Base-by-base conservation (phyloP, 352 stramenopile genomes). In the Phytopythium helicoides region DNA sequence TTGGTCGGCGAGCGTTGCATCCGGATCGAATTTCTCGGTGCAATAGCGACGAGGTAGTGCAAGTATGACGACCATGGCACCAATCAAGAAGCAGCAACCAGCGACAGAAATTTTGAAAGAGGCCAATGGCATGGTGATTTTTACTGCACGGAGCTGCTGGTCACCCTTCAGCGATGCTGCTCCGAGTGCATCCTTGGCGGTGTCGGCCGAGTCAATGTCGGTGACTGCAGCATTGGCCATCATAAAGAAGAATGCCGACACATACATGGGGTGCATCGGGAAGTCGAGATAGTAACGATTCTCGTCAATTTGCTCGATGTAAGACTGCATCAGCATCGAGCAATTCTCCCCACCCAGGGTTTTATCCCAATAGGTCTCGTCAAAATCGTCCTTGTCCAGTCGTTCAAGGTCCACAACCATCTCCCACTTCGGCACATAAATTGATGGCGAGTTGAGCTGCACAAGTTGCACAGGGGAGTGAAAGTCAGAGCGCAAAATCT, bases 271-370 rank as follows among this genome's bases (percentile, higher is more conserved):
- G n/a, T 78, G 68, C 23, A 79, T 37, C 1, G 71, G 68, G 0
- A 46, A 40, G 22, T 78, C 59, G 7, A 82, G 21, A 35, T 58
- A 67, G 39, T 73, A 82, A 18, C 73, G 50, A 56, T 82, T 82
- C 26, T 60, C 47, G 8, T 59, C 22, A 6, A 78, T n/a, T 26
- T 76, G 68, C 12, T 40, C 26, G n/a, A 79, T 35, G 58, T 79
- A 81, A 45, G 71, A 71, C 23, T 81, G 67, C 45, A 78, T 71
- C 15, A 78, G 44, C 16, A 67, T 63, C 10, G 71, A 81, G 58
- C 68, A 81, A 4, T 48, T 18, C n/a, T 60, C 42, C 12, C 59
- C 53, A 1, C 15, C 28, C 8, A 83, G 56, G 22, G 44, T 56
- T 15, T 45, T 42, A 23, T 74, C 54, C 66, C 66, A 76, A 12